Percentiles rank a stretch among this genome's conserved stretches.
These are phyloP conservation scores for Eutreptiella sp. DNA, from an alignment of 208 protist genomes.

Conservation along the genomic window DNA sequence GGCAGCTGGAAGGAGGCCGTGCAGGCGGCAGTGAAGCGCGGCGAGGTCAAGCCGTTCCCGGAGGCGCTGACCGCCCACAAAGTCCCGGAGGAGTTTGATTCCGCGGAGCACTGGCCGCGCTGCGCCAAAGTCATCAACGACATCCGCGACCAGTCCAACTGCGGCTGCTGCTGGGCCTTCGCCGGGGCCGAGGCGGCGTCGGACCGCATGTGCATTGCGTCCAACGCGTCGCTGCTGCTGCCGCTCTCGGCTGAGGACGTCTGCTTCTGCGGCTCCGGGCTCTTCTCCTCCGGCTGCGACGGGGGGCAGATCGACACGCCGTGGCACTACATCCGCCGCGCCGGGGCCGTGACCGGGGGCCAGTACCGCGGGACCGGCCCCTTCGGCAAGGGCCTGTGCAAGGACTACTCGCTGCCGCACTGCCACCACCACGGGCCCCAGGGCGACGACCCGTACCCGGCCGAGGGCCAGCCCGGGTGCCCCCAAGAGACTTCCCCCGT, in stretches of 20 bases:
- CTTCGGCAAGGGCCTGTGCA: no score
- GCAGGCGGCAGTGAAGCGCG: no score
- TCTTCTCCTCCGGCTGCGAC: conserved; percentile 65
- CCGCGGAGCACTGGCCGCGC: conserved; percentile 26
- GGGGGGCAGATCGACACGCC: conserved; percentile 60
- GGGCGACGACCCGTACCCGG: no score
- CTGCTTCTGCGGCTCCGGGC: conserved; percentile 59
- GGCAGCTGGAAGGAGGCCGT: no score
- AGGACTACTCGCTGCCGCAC: no score
- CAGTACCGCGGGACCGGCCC: no score
- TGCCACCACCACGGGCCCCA: no score
- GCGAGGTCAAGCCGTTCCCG: no score
- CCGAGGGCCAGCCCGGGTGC: no score
- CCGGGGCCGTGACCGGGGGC: conserved; percentile 56
- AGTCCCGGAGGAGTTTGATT: conserved; percentile 35
- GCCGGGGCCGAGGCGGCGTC: conserved; percentile 64
- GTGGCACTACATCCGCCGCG: conserved; percentile 58
- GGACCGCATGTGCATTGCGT: conserved; percentile 75
- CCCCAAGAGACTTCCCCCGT: no score
- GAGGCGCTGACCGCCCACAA: no score
- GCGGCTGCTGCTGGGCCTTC: conserved; percentile 83
- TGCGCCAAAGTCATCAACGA: conserved; percentile 53
- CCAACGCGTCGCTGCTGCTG: conserved; percentile 41
- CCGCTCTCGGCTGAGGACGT: conserved; percentile 63
- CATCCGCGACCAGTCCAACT: conserved; percentile 74